Base-by-base conservation (phyloP, 2,329 filamentous ascomycete species). In the Aspergillus sp. region DNA sequence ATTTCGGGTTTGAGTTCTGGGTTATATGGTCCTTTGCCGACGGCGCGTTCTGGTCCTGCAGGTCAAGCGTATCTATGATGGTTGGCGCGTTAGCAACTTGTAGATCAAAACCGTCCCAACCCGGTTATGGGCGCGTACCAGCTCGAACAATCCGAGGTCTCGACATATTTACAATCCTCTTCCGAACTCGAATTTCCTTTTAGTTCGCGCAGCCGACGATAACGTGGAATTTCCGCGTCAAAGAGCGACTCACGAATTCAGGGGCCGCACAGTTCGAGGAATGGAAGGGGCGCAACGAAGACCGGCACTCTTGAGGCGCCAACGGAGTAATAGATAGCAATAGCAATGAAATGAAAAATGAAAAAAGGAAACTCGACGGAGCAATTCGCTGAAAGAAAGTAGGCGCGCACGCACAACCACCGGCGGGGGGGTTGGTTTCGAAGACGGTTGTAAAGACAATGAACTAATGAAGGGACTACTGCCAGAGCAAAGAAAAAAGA, bases 1-100 rank as follows among this genome's bases (percentile, higher is more conserved):
- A 75, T 49, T 71, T 67, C 53, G 75, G 70, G 55, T 74, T 71
- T 48, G 69, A 64, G 46, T 72, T 73, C 61, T 80, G 78, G 56
- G 74, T 75, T 10, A 78, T 74, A 67, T 94, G 89, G 64, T 90
- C 85, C 72, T 94, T 79, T 35, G 91, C 88, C 41, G 90, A 93
- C 32, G 89, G 88, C 49, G 85, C 76, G 61, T 83, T 75, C 62
- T 82, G 86, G 70, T 88, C 81, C 77, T 97, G 93, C 44, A 97
- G 82, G 72, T 97, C 93, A 71, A 96, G 86, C 52, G 91, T 94
- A 74, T 97, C 91, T 94, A 69, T 50, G 44, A 39, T 27, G 19
- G 19, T 19, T 19, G 19, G 19, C 19, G 19, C 19, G 19, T 19
- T 19, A 19, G 19, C 19, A 19, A 19, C 19, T 19, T 19, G 19